phyloP scores from a whole-genome alignment of 352 stramenopile genomes.

The Globisporangium canariense region DNA sequence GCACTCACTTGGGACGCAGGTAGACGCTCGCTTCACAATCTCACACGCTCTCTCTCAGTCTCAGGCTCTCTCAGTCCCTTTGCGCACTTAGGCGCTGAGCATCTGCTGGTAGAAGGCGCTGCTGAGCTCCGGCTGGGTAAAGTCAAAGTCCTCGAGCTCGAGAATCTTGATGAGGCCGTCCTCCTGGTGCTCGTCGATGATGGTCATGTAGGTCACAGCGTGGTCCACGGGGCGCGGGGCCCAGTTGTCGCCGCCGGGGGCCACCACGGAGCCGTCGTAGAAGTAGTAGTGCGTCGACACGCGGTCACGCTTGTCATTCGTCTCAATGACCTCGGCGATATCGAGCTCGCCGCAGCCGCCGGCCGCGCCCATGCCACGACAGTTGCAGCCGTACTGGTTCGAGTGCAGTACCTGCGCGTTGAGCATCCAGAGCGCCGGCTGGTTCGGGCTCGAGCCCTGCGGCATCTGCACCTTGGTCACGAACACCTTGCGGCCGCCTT shows the following conservation, averaged over 20 bases:
- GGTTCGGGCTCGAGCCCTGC: constrained; percentile 30
- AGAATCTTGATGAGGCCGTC: constrained; percentile 33
- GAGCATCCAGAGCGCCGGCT: constrained; percentile 71
- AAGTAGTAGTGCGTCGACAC: constrained; percentile 28
- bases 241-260: constrained; percentile 32
- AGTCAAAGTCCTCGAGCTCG: constrained; percentile 29
- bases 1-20: background rate
- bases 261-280: constrained; percentile 19
- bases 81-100: constrained; percentile 3
- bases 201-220: constrained; percentile 30
- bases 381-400: constrained; percentile 77
- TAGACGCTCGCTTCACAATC: constrained; percentile 1
- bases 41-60: background rate
- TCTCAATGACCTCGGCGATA: constrained; percentile 70
- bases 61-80: background rate
- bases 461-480: constrained; percentile 28
- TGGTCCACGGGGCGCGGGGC: constrained; percentile 22
- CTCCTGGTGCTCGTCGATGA: constrained; percentile 26
- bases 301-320: constrained; percentile 30
- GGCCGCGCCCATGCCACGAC: constrained; percentile 41
- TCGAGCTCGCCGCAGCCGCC: constrained; percentile 73
- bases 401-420: constrained; percentile 65
- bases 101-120: constrained; percentile 6
- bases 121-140: constrained; percentile 12
- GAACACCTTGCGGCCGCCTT: constrained; percentile 24